A percentile compares a stretch with the other conserved stretches of the same genome.
Evolutionary conservation across 164 flowering plant genomes (phyloP).

Genomic region (Platanus orientalis): DNA sequence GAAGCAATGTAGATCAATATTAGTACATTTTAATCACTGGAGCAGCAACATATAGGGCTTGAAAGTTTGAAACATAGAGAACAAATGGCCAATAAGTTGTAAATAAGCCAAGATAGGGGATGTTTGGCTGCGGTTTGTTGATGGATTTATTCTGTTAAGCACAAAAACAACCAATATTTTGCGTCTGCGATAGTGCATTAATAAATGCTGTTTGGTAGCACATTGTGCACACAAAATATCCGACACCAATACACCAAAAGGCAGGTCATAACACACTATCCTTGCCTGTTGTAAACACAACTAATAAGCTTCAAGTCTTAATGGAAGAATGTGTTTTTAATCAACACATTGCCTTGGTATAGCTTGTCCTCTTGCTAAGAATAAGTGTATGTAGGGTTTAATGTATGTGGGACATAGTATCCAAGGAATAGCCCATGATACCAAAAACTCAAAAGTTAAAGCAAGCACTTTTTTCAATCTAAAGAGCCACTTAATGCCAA

Average conservation of each 20-base stretch:
- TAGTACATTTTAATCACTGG: not conserved
- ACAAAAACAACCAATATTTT: not conserved
- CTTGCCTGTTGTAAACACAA: not conserved
- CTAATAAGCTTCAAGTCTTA: not conserved
- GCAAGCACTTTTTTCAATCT: too few relatives aligned
- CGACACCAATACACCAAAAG: not conserved
- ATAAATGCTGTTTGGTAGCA: not conserved
- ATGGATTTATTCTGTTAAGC: not conserved
- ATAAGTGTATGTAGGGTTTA: too few relatives aligned
- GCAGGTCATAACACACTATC: not conserved
- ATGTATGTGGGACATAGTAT: too few relatives aligned
- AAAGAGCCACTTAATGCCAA: too few relatives aligned
- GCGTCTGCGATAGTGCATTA: too few relatives aligned
- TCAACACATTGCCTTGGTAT: too few relatives aligned
- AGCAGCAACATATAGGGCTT: not conserved
- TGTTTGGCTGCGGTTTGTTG: not conserved
- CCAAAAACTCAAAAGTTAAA: too few relatives aligned
- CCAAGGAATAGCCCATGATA: too few relatives aligned
- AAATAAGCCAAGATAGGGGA: not conserved
- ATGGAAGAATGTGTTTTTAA: not conserved
- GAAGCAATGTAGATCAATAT: conserved; percentile 27
- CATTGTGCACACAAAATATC: not conserved
- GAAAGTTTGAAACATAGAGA: not conserved
- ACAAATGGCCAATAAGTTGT: not conserved
- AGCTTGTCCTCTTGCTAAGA: too few relatives aligned